Evolutionary conservation across 768 basidiomycete genomes (phyloP).

Genomic region (Trametopsis cervina): DNA sequence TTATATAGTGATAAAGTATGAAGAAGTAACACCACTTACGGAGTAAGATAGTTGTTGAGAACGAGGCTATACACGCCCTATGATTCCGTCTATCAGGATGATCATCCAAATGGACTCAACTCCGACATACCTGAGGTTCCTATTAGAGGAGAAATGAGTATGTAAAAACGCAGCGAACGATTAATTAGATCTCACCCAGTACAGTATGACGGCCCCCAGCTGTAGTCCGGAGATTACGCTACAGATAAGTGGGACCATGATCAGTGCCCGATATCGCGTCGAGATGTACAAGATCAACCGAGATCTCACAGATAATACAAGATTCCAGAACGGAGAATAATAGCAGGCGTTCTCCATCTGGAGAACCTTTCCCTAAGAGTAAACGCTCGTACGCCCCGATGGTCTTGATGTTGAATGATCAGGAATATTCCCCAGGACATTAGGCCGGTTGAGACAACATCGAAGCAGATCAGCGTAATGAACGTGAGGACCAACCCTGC

Average conservation of each 20-base stretch:
- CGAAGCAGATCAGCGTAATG: slow-evolving; percentile 6
- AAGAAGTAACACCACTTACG: neutral
- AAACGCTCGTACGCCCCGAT: neutral
- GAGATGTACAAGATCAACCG: neutral
- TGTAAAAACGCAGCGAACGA: no score
- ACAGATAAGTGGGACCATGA: neutral
- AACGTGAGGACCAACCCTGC: slow-evolving; percentile 7
- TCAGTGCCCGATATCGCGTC: neutral
- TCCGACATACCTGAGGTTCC: no score
- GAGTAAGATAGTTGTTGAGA: slow-evolving; percentile 6
- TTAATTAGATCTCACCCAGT: neutral
- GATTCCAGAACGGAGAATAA: neutral
- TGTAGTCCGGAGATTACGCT: neutral
- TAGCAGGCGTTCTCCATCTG: neutral
- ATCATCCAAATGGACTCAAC: no score
- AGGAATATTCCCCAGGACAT: neutral
- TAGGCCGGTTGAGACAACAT: slow-evolving; percentile 8
- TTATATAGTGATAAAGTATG: neutral
- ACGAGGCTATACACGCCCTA: slow-evolving; percentile 9
- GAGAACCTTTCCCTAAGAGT: neutral
- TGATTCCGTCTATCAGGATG: neutral
- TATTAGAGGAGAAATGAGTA: no score
- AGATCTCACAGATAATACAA: neutral
- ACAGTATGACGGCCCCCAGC: neutral
- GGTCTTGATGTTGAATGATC: neutral